Evolutionary conservation across 441 rosid genomes (phyloP).

Genomic region (Brassica hybrid): DNA sequence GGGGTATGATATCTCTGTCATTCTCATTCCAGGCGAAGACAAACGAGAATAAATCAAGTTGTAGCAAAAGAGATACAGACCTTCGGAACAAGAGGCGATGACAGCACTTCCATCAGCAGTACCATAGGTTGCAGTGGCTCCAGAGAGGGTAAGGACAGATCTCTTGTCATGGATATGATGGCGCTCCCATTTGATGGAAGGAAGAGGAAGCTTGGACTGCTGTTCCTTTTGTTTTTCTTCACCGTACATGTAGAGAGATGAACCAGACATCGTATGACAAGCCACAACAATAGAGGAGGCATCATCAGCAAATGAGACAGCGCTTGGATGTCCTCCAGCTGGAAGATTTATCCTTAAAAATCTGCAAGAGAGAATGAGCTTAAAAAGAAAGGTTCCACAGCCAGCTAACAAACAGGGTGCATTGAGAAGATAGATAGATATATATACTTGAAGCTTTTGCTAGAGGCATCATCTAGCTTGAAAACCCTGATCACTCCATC

Average conservation of each 20-base stretch:
- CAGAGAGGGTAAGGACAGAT: conserved; percentile 67
- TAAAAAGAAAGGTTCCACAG: neutral
- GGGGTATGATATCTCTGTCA: too few relatives aligned
- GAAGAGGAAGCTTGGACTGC: conserved; percentile 83
- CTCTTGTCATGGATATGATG: conserved; percentile 75
- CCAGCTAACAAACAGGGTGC: too few relatives aligned
- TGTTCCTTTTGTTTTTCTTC: conserved; percentile 71
- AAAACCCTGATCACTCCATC: conserved; percentile 89
- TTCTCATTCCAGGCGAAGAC: too few relatives aligned
- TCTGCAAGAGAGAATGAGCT: conserved; percentile 50
- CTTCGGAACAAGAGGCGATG: conserved; percentile 94
- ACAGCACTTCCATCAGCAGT: conserved; percentile 87
- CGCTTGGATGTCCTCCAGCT: conserved; percentile 90
- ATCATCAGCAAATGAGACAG: conserved; percentile 76
- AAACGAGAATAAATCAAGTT: too few relatives aligned
- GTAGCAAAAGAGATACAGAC: too few relatives aligned
- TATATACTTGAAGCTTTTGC: conserved; percentile 93
- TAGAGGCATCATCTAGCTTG: conserved; percentile 92
- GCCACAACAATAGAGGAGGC: conserved; percentile 84
- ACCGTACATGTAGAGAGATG: conserved; percentile 84
- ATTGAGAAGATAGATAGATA: neutral
- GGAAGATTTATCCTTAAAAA: conserved; percentile 84
- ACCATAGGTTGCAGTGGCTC: conserved; percentile 82
- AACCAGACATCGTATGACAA: conserved; percentile 63
- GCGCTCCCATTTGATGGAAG: conserved; percentile 87